Conservation (phyloP, 192 early-diverging fungal genomes). For the Obelidium mucronatum region DNA sequence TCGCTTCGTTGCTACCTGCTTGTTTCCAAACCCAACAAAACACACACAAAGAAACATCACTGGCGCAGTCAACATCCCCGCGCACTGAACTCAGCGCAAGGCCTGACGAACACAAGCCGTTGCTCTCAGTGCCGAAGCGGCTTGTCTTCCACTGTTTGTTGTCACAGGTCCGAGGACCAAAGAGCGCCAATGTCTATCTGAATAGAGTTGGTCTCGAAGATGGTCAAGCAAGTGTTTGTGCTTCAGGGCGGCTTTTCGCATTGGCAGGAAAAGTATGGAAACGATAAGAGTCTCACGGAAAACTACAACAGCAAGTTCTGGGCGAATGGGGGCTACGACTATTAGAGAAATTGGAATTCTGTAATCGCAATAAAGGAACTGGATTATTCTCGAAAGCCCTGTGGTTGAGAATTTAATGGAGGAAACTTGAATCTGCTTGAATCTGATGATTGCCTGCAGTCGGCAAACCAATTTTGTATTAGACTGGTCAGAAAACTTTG, state of each 20-base stretch:
- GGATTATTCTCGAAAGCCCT: too few relatives aligned
- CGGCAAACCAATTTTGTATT: neutral
- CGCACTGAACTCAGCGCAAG: conserved; percentile 62
- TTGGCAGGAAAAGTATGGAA: conserved; percentile 40
- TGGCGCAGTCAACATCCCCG: conserved; percentile 77
- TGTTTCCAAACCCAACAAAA: neutral
- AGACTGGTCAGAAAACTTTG: neutral
- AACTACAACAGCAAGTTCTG: conserved; percentile 45
- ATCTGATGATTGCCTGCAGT: neutral
- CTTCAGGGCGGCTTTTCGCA: conserved; percentile 49
- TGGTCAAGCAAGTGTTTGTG: conserved; percentile 42
- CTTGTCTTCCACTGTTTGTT: conserved; percentile 89
- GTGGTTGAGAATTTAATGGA: neutral
- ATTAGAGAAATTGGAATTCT: neutral
- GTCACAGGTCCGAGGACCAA: conserved; percentile 71
- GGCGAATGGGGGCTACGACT: conserved; percentile 32
- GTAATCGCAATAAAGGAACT: too few relatives aligned
- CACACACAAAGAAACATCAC: conserved; percentile 78
- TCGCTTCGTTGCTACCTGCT: neutral
- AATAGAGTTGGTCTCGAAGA: neutral
- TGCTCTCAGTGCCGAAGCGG: conserved; percentile 56
- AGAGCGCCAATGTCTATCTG: conserved; percentile 44
- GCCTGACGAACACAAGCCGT: conserved; percentile 36
- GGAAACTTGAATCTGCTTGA: neutral
- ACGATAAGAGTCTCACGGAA: conserved; percentile 37